Evolutionary conservation across 371 early-diverging fungal species (phyloP).

Genomic region (Apophysomyces variabilis): DNA sequence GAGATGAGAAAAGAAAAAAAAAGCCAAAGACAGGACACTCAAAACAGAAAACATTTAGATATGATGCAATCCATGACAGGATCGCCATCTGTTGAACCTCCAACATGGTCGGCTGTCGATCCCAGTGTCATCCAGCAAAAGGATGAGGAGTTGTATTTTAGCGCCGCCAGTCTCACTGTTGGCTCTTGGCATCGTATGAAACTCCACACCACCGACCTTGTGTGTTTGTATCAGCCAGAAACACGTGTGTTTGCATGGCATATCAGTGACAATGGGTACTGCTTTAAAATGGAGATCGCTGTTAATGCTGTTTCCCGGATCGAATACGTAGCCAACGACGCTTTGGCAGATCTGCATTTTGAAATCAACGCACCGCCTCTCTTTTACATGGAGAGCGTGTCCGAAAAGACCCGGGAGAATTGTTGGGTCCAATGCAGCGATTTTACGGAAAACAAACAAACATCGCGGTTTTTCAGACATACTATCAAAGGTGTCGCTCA

Average conservation of each 20-base stretch:
- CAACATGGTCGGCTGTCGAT: constrained; percentile 1
- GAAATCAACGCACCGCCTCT: constrained; percentile 64
- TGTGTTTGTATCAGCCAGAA: constrained; percentile 59
- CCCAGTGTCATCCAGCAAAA: constrained; percentile 9
- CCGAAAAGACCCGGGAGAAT: not conserved
- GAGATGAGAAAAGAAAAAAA: too few relatives aligned
- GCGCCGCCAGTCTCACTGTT: constrained; percentile 65
- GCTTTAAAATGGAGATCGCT: constrained; percentile 76
- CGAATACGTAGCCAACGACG: constrained; percentile 49
- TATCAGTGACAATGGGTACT: constrained; percentile 67
- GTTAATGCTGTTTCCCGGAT: constrained; percentile 51
- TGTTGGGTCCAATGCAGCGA: constrained; percentile 63
- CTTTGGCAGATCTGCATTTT: constrained; percentile 61
- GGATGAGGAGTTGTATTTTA: constrained; percentile 31
- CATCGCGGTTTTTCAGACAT: constrained; percentile 54
- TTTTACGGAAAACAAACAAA: constrained; percentile 68
- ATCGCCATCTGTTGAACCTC: not conserved
- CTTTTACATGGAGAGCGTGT: constrained; percentile 63
- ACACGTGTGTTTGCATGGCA: constrained; percentile 71
- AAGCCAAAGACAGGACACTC: not conserved
- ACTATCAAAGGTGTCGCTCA: constrained; percentile 53
- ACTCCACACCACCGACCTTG: constrained; percentile 59
- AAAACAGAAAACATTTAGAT: not conserved
- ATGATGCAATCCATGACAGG: constrained; percentile 7
- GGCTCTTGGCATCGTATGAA: constrained; percentile 83